Evolutionary conservation across 192 early-diverging fungal species (phyloP), one percentile per base, ranked within the genome.

Genomic region (Coemansia sp.): DNA sequence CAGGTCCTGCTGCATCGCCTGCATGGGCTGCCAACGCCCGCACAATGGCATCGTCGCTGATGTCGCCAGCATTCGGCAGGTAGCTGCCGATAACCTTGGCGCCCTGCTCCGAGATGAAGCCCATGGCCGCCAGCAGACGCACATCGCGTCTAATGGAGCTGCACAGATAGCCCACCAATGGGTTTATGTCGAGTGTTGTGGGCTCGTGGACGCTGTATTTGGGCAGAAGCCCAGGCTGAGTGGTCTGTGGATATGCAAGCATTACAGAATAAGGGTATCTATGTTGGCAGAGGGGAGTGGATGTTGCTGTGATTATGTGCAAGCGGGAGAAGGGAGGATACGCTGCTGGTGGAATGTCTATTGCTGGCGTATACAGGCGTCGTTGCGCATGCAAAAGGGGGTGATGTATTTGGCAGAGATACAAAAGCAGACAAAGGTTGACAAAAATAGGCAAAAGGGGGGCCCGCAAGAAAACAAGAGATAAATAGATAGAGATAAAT

Each of bases 121-220:
- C 80, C 80, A 83, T 74, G 39, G 80, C 75, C 7, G 75, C 72
- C 38, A 83, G 72, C 58, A 77, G 63, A 37, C 75, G 75, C 62
- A 83, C 80, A 45, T 83, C 80, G 69, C 80, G 80, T 42, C 54
- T 65, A 58, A 83, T 77, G n/a, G 80, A 83, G 63, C 70, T 75
- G 11, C 75, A 74, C 63, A 83, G 69, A 41, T 83, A 77, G 18
- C 74, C 68, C 9, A 73, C 69, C 44, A 83, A 64, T 54, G 75
- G 67, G 26, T 76, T 69, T 5, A 53, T 43, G 52, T 52, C 41
- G 52, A 61, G 67, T 15, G 43, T 42, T 0, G 61, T 44, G 21
- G 67, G 67, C 57, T 70, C 77, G 38, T 70, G 65, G 12, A 73
- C 62, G 38, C 70, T 67, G 66, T 72, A 71, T 50, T 67, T 72